Evolutionary conservation across 768 basidiomycete species (phyloP).

Genomic region (Xerocomellus dryophilus): DNA sequence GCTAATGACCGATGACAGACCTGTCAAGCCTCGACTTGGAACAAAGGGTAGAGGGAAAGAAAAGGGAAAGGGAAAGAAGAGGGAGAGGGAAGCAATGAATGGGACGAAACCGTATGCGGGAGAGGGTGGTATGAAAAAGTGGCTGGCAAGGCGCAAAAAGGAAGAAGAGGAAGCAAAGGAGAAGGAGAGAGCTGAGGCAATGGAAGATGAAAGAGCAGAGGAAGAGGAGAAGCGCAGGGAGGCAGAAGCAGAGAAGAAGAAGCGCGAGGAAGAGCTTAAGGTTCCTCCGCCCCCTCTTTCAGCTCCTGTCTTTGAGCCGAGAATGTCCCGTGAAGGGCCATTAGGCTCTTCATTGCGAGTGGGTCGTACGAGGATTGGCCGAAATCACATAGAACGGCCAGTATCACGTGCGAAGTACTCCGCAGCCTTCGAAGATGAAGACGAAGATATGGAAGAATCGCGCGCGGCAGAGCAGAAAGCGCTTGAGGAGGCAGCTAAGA

Average conservation of each 20-base stretch:
- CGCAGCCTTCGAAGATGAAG: conserved; percentile 55
- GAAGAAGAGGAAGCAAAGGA: conserved; percentile 52
- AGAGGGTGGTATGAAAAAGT: conserved; percentile 74
- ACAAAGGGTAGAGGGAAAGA: conserved; percentile 38
- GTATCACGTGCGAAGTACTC: conserved; percentile 57
- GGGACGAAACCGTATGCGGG: conserved; percentile 77
- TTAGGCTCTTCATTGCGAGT: conserved; percentile 58
- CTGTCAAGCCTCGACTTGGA: conserved; percentile 46
- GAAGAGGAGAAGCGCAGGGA: conserved; percentile 25
- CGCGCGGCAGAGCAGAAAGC: conserved; percentile 43
- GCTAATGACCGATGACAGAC: conserved; percentile 62
- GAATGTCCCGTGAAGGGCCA: conserved; percentile 18
- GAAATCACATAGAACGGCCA: conserved; percentile 63
- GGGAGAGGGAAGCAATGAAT: conserved; percentile 39
- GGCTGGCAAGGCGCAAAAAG: conserved; percentile 58
- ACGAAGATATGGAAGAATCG: conserved; percentile 41
- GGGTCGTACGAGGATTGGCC: conserved; percentile 54
- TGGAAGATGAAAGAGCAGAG: conserved; percentile 34
- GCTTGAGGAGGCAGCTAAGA: conserved; percentile 55
- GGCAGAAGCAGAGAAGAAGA: conserved; percentile 17
- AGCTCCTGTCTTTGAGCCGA: conserved; percentile 22
- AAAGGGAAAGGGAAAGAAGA: conserved; percentile 34
- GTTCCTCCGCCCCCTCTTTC: conserved; percentile 15
- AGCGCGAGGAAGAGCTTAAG: conserved; percentile 16
- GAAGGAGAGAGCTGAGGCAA: conserved; percentile 33